Percentiles rank a stretch among this genome's conserved stretches.
These are phyloP conservation scores for Cavenderia fasciculata DNA, from an alignment of 78 protist species.

Conservation along the genomic window DNA sequence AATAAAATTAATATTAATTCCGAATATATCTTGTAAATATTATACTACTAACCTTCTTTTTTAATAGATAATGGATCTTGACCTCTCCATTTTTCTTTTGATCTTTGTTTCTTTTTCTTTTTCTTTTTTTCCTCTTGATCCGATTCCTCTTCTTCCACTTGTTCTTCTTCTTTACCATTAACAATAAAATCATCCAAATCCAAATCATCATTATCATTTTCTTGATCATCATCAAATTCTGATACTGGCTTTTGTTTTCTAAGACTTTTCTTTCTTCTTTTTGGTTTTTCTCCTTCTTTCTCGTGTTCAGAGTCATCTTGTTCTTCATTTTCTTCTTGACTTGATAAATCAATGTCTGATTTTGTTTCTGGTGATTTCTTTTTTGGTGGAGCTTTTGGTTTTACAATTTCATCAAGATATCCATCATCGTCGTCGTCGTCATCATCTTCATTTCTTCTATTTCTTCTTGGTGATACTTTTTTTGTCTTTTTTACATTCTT, in stretches of 20 bases:
- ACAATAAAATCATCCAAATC: too few relatives aligned
- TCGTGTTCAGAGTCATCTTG: not conserved
- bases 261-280: not conserved
- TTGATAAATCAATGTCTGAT: too few relatives aligned
- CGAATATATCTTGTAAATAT: not conserved
- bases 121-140: not conserved
- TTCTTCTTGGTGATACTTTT: not conserved
- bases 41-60: not conserved
- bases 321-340: conserved; percentile 7
- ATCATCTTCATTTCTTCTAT: not conserved
- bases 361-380: too few relatives aligned
- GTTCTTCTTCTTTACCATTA: too few relatives aligned
- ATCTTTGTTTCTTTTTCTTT: not conserved
- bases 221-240: not conserved
- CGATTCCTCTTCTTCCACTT: not conserved
- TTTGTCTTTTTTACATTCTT: not conserved
- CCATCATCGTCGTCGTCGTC: conserved; percentile 9
- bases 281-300: not conserved
- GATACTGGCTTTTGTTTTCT: not conserved
- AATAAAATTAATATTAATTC: not conserved
- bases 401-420: too few relatives aligned
- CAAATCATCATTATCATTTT: not conserved
- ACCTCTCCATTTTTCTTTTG: not conserved
- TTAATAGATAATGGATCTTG: not conserved
- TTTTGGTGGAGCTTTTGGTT: too few relatives aligned